Conservation (phyloP, 768 basidiomycete genomes). For the Galerina marginata region DNA sequence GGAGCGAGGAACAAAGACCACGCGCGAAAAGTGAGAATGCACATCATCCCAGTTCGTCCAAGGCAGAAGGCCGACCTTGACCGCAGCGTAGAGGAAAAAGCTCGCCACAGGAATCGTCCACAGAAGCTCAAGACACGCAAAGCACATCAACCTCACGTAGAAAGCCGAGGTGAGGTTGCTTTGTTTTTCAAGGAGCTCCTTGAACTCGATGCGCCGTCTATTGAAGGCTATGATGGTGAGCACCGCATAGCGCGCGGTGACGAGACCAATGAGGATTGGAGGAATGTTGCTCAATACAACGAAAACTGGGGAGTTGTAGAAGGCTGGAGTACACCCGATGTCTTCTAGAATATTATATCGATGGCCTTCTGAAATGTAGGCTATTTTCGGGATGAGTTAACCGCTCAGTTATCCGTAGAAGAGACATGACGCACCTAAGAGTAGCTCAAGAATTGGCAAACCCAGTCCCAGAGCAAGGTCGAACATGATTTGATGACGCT, state of each 20-base stretch:
- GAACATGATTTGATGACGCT: too few species aligned
- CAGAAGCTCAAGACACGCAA: slow-evolving; percentile 51
- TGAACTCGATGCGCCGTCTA: slow-evolving; percentile 45
- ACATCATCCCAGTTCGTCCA: slow-evolving; percentile 58
- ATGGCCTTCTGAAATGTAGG: slow-evolving; percentile 57
- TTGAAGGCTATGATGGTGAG: slow-evolving; percentile 47
- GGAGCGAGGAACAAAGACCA: slow-evolving; percentile 44
- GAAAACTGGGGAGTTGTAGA: slow-evolving; percentile 51
- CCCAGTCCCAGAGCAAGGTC: too few species aligned
- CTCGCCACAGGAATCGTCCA: slow-evolving; percentile 50
- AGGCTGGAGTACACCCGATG: slow-evolving; percentile 57
- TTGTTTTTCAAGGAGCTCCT: slow-evolving; percentile 40
- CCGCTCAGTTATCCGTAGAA: too few species aligned
- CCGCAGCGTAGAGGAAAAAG: slow-evolving; percentile 42
- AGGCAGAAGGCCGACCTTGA: slow-evolving; percentile 35
- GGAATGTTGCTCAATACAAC: slow-evolving; percentile 47
- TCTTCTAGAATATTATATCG: slow-evolving; percentile 64
- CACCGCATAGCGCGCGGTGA: slow-evolving; percentile 43
- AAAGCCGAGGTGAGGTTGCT: slow-evolving; percentile 48
- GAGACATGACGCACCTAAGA: too few species aligned
- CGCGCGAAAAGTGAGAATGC: slow-evolving; percentile 52
- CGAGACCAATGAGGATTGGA: slow-evolving; percentile 45
- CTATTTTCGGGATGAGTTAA: neutral
- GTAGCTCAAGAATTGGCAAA: too few species aligned
- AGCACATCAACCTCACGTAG: slow-evolving; percentile 61